These are phyloP conservation scores for Eremochloa ophiuroides DNA, from an alignment of 176 grass and related monocot species.

Conservation along the genomic window DNA sequence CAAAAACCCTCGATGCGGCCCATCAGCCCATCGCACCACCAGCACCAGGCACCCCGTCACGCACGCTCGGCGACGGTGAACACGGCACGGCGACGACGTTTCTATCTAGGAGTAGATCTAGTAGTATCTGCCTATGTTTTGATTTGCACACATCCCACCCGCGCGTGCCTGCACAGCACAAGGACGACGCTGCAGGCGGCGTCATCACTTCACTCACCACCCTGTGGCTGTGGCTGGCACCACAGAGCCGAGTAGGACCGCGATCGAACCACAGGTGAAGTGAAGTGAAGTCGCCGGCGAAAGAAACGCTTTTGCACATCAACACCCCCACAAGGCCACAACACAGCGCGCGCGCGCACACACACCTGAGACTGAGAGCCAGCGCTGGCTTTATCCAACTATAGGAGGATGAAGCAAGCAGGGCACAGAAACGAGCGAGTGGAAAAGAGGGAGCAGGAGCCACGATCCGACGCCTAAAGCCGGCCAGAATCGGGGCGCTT, in stretches of 20 bases:
- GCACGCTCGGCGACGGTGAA: background rate
- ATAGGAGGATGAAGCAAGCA: conserved; percentile 18
- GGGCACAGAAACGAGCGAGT: background rate
- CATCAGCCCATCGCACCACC: background rate
- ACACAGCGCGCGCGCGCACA: no score
- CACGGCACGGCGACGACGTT: background rate
- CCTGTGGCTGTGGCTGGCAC: no score
- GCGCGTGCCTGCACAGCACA: no score
- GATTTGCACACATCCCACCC: no score
- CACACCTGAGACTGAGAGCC: no score
- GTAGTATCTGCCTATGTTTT: no score
- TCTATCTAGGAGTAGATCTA: no score
- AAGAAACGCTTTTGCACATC: no score
- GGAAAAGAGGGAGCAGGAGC: background rate
- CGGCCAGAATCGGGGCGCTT: conserved; percentile 28
- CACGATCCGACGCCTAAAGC: conserved; percentile 5
- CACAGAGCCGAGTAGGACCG: background rate
- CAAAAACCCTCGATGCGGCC: background rate
- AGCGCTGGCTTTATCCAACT: conserved; percentile 35
- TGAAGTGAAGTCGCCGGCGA: background rate
- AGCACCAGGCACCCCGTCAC: background rate
- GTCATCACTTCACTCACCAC: no score
- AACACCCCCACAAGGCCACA: no score
- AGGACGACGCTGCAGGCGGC: background rate
- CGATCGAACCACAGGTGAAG: background rate